Evolutionary conservation across 2,329 filamentous ascomycete genomes (phyloP).

Genomic region (Cladosporium sp.): DNA sequence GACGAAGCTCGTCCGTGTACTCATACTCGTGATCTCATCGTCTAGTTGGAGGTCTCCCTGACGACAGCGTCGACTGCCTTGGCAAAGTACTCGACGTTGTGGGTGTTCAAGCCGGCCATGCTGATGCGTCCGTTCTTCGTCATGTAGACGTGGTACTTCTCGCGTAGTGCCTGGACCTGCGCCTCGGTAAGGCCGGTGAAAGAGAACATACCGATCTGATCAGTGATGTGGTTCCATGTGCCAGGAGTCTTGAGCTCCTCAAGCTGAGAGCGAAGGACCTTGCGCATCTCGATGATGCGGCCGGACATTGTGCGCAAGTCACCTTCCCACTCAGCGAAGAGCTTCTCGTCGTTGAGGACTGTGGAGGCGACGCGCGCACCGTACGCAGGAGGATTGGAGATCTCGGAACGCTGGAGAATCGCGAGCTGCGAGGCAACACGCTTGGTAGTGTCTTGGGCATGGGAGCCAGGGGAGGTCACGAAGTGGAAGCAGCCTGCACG

Average conservation of each 20-base stretch:
- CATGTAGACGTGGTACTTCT: slow-evolving; percentile 76
- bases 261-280: slow-evolving; percentile 69
- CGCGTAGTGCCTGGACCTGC: slow-evolving; percentile 67
- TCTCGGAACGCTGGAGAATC: slow-evolving; percentile 93
- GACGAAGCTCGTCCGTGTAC: not conserved
- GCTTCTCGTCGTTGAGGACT: slow-evolving; percentile 73
- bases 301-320: slow-evolving; percentile 93
- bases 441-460: slow-evolving; percentile 56
- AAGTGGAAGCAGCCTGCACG: slow-evolving; percentile 95
- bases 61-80: slow-evolving; percentile 85
- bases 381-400: slow-evolving; percentile 93
- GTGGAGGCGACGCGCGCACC: slow-evolving; percentile 83
- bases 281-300: slow-evolving; percentile 89
- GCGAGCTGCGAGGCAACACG: slow-evolving; percentile 83
- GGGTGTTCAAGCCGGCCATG: slow-evolving; percentile 94
- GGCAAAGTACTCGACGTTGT: slow-evolving; percentile 91
- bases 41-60: slow-evolving; percentile 40
- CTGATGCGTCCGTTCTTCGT: slow-evolving; percentile 98
- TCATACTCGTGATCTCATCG: not conserved
- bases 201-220: slow-evolving; percentile 99
- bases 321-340: slow-evolving; percentile 89
- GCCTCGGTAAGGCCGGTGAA: slow-evolving; percentile 76
- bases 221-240: slow-evolving; percentile 93
- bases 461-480: slow-evolving; percentile 67
- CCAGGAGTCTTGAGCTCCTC: slow-evolving; percentile 83